Base-by-base conservation (phyloP, 1,139 yeast species). In the Blastobotrys petasosporus region DNA sequence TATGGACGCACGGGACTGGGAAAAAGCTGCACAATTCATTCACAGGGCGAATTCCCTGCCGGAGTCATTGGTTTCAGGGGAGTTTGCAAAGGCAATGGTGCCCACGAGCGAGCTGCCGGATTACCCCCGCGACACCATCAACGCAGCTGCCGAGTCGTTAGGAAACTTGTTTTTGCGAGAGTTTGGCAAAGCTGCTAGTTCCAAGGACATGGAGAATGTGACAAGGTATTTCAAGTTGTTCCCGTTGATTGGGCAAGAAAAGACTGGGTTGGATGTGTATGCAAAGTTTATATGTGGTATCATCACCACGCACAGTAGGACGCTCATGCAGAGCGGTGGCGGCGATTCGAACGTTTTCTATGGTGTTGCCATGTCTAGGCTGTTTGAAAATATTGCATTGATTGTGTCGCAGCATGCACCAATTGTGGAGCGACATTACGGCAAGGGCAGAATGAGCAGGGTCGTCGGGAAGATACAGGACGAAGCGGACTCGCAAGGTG, bases 61-160 rank as follows among this genome's bases (percentile, higher is more conserved):
- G 0, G 54, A 63, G 0, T 71, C 69, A 2, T 59, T 76, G 11
- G 61, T 85, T 17, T 69, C 64, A 10, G 90, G 95, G n/a, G 70
- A 75, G 47, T 88, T 82, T 64, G 92, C 95, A 1, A 76, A 81
- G 42, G 79, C 75, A 40, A 86, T 85, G 58, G 92, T 92, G n/a
- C 98, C 99, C 0, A 80, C 95, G 0, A 73, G 85, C 7, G 94
- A 86, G 45, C 74, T 88, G n/a, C 96, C 97, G 0, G 95, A 86
- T 47, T 69, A 76, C 44, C 97, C 98, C 0, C 63, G 66, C 11
- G 74, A 68, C 1, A 69, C 85, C 0, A 60, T 92, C 1, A 61
- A 67, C 1, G 70, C 70, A 13, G 86, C 94, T 77, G 74, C 79
- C 3, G 68, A 67, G 1, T 73, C 79, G 38, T 70, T 90, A 48